A percentile compares a stretch with the other conserved stretches of the same genome.
These are phyloP conservation scores for Penicillium capsulatum DNA, from an alignment of 2,329 filamentous ascomycete species.

Conservation along the genomic window DNA sequence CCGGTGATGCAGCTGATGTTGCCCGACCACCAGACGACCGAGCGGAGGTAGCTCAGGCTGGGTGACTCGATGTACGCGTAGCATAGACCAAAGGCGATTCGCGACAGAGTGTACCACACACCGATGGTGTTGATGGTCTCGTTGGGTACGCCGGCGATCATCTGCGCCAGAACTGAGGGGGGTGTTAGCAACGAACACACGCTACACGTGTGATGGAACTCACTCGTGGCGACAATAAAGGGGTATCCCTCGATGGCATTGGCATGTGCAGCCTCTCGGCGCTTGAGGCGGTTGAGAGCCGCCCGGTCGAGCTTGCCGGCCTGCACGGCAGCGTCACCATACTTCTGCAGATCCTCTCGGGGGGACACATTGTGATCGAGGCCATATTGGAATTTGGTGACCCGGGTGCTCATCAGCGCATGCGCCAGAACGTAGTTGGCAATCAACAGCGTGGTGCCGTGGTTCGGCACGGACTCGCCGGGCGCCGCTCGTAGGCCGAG, in stretches of 20 bases:
- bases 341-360: slow-evolving; percentile 36
- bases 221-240: slow-evolving; percentile 30
- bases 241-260: slow-evolving; percentile 35
- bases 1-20: slow-evolving; percentile 39
- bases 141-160: slow-evolving; percentile 33
- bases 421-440: slow-evolving; percentile 42
- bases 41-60: slow-evolving; percentile 32
- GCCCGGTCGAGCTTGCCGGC: slow-evolving; percentile 35
- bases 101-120: slow-evolving; percentile 35
- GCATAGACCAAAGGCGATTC: slow-evolving; percentile 30
- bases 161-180: slow-evolving; percentile 31
- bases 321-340: slow-evolving; percentile 35
- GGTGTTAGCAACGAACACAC: background rate
- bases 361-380: slow-evolving; percentile 41
- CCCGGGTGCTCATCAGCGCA: slow-evolving; percentile 34
- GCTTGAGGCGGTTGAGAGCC: slow-evolving; percentile 35
- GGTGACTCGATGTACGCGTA: slow-evolving; percentile 35
- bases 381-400: slow-evolving; percentile 29
- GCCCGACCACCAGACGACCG: slow-evolving; percentile 37
- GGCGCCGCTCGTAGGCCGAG: slow-evolving; percentile 23
- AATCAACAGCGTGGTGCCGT: slow-evolving; percentile 33
- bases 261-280: slow-evolving; percentile 36
- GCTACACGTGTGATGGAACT: background rate
- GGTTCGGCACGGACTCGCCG: slow-evolving; percentile 18
- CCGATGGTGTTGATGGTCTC: slow-evolving; percentile 37